phyloP scores from a whole-genome alignment of 768 basidiomycete genomes.

The Solioccasus polychromus region DNA sequence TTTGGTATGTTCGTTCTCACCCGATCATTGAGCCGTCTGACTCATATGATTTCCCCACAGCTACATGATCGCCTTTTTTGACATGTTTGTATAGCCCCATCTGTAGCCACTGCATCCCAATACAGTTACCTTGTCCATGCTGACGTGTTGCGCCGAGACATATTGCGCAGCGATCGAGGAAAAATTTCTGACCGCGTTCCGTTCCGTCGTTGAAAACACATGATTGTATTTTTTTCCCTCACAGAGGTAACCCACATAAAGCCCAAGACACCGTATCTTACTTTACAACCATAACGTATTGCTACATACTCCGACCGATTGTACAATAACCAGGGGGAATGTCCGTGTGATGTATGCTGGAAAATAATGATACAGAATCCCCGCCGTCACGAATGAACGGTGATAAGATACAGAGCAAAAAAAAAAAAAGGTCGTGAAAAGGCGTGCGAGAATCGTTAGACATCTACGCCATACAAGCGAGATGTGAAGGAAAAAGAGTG shows the following conservation, averaged over 20 bases:
- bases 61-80: slow-evolving; percentile 22
- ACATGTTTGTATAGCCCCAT: slow-evolving; percentile 3
- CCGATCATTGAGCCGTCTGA: slow-evolving; percentile 18
- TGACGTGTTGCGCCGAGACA: slow-evolving; percentile 22
- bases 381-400: slow-evolving; percentile 17
- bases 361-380: slow-evolving; percentile 34
- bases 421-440: slow-evolving; percentile 20
- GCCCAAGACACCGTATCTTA: slow-evolving; percentile 24
- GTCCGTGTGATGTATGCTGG: slow-evolving; percentile 33
- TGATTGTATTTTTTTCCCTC: background rate
- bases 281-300: slow-evolving; percentile 37
- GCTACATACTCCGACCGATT: slow-evolving; percentile 32
- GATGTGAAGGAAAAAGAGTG: slow-evolving; percentile 1
- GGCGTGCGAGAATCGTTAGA: slow-evolving; percentile 27
- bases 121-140: slow-evolving; percentile 8
- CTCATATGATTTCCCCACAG: slow-evolving; percentile 15
- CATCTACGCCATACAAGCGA: slow-evolving; percentile 9
- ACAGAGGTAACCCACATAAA: slow-evolving; percentile 6
- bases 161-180: no score
- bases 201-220: no score
- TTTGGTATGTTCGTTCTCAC: slow-evolving; percentile 22
- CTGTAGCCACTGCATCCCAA: slow-evolving; percentile 20
- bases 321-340: slow-evolving; percentile 15
- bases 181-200: no score
- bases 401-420: slow-evolving; percentile 28